Evolutionary conservation across 495 filamentous ascomycete species (phyloP).

Genomic region (Aspergillus haitiensis): DNA sequence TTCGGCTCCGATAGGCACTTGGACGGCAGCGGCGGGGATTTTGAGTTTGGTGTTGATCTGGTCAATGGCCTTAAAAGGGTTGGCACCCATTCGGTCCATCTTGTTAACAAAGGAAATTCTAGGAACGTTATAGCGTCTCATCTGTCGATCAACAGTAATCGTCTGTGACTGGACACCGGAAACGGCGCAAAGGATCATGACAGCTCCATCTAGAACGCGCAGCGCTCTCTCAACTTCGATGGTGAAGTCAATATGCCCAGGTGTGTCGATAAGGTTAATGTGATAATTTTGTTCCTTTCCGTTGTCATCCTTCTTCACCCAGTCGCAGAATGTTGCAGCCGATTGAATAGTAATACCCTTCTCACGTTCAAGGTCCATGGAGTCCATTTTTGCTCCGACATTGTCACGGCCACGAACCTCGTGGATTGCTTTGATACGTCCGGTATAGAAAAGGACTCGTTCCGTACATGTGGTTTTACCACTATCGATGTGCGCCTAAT

Average conservation of each 20-base stretch:
- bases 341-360: conserved; percentile 99
- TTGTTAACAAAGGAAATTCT: conserved; percentile 97
- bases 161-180: conserved; percentile 97
- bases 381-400: conserved; percentile 99
- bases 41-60: conserved; percentile 96
- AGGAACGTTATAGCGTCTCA: conserved; percentile 96
- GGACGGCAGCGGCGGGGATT: conserved; percentile 87
- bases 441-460: conserved; percentile 97
- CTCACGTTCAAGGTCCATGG: conserved; percentile 97
- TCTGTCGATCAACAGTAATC: conserved; percentile 97
- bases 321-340: conserved; percentile 96
- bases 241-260: conserved; percentile 98
- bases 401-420: conserved; percentile 95
- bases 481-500: conserved; percentile 94
- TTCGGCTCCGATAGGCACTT: conserved; percentile 93
- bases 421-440: conserved; percentile 93
- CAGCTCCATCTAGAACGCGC: conserved; percentile 93
- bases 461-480: conserved; percentile 98
- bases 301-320: conserved; percentile 76
- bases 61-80: conserved; percentile 96
- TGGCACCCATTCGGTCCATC: conserved; percentile 99
- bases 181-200: conserved; percentile 98
- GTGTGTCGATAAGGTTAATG: conserved; percentile 98
- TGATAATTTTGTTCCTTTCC: conserved; percentile 87
- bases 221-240: conserved; percentile 98